Evolutionary conservation across 2,329 filamentous ascomycete genomes (phyloP), one percentile per base, ranked within the genome.

Genomic region (Hypomyces perniciosus): DNA sequence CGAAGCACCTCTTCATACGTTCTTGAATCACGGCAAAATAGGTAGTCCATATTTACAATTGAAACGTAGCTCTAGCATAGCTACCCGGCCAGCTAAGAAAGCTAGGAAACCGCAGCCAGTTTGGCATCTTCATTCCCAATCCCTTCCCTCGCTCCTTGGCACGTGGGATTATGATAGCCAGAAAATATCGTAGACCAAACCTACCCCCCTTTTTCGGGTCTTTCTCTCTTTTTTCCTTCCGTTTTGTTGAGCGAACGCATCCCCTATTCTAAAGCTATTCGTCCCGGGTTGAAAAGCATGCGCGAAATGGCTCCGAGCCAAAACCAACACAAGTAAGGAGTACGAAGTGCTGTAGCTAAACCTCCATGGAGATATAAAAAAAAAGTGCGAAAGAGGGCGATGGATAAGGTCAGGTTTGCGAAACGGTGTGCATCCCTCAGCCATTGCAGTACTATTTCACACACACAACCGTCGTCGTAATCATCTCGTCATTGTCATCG

Each of bases 251-350:
- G 41, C 39, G 41, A 44, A 33, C 31, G 47, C 41, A 33, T 44
- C 40, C 37, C 29, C 28, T 49, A 49, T 33, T 49, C 47, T 49
- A 49, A 49, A 20, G 20, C 20, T 20, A 20, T 20, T 20, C 20
- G 20, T 20, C 20, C 20, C 20, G 20, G 20, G 20, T 20, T 20
- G 3, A 20, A 20, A 20, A 20, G 20, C 20, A 20, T 20, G 20
- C 20, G 20, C 20, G 20, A 20, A 20, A 20, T 20, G 20, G 20
- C 20, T 20, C 20, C 20, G 20, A 20, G 20, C 20, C 20, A 20
- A 20, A 20, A 20, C n/a, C 41, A 40, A 27, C 33, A 41, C 8
- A 20, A 27, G 37, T 20, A 20, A 20, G 20, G 20, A 20, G 20
- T 20, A 20, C 20, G 20, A 20, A 20, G 20, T 20, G 20, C 20